Base-by-base conservation (phyloP, 129 eudicot species). In the Chrysanthemum seticuspe region DNA sequence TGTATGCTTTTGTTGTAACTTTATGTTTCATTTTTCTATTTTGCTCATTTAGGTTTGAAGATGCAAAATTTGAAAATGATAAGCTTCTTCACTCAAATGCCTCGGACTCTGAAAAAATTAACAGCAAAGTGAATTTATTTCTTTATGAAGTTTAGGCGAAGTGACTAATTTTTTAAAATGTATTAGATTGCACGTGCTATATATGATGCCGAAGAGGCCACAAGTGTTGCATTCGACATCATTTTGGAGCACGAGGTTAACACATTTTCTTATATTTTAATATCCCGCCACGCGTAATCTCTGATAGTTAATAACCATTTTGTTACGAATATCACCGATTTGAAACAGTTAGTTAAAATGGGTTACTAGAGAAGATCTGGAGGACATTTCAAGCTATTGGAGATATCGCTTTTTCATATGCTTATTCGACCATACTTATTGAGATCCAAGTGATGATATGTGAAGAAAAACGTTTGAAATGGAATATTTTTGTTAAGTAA, bases 201-300 rank as follows among this genome's bases (percentile, higher is more conserved):
- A 73, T 77, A 84, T 81, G 97, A 91, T 79, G 83, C 83, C 71
- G 97, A 91, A 87, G 97, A 91, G 76, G 95, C 97, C 50, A 88
- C 92, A 23, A 71, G 79, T 29, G 68, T 79, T 61, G 92, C 92
- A 63, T 88, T 91, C 72, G 96, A 88, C 70, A 86, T 88, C 68
- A 91, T 91, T 72, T 68, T 84, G 65, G 64, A 77, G 55, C 90
- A 86, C 72, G 83, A 86, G 92, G 97, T 91, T 75, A 71, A 66
- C 25, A 53, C 72, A 25, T 27, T 48, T 23, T 48, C 55, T 45
- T 29, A 13, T 36, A 5, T 25, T 61, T 21, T 3, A 27, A 40
- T 27, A 3, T 29, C 36, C 13, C 9, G 3, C 65, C n/a, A 1
- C 65, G 13, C 1, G 16, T 61, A 61, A 61, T 61, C 5, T 25